phyloP scores from a whole-genome alignment of 805 yeast species.

The Metschnikowia cubensis region DNA sequence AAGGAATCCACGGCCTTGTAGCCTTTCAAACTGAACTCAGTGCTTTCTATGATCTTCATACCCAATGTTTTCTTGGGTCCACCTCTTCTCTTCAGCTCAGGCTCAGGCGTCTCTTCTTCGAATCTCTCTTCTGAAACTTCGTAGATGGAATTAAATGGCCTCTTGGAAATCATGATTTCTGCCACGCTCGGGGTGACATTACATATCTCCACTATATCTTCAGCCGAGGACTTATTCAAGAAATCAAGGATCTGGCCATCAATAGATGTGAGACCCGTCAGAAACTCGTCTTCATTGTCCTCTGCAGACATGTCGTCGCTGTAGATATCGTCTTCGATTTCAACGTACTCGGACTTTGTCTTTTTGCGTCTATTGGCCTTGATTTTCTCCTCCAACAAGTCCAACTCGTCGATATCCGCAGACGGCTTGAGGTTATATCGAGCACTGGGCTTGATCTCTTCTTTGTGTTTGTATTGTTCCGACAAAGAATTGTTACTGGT shows the following conservation, averaged over 20 bases:
- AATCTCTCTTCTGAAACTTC: conserved; percentile 59
- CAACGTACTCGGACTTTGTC: conserved; percentile 37
- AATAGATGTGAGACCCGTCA: conserved; percentile 42
- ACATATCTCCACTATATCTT: conserved; percentile 78
- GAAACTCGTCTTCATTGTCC: conserved; percentile 30
- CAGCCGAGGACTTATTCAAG: conserved; percentile 68
- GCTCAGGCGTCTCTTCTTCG: conserved; percentile 20
- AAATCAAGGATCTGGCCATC: conserved; percentile 70
- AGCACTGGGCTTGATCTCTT: conserved; percentile 7
- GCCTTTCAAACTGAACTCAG: conserved; percentile 71
- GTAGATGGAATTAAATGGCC: conserved; percentile 67
- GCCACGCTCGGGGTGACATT: conserved; percentile 67
- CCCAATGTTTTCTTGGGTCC: conserved; percentile 54
- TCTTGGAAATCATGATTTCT: conserved; percentile 50
- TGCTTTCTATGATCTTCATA: conserved; percentile 65
- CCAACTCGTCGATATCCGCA: conserved; percentile 33
- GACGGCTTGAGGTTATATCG: conserved; percentile 4
- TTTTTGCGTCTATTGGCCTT: conserved; percentile 28
- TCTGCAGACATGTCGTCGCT: conserved; percentile 51
- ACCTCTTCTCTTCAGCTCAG: conserved; percentile 31
- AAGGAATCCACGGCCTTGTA: conserved; percentile 94
- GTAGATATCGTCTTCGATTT: conserved; percentile 39
- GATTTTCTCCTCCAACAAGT: conserved; percentile 37
- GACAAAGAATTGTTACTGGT: not conserved
- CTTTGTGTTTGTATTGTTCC: conserved; percentile 4